Percentiles rank a stretch among this genome's conserved stretches.
Evolutionary conservation across 768 basidiomycete species (phyloP).

Genomic region (Collybiopsis confluens): DNA sequence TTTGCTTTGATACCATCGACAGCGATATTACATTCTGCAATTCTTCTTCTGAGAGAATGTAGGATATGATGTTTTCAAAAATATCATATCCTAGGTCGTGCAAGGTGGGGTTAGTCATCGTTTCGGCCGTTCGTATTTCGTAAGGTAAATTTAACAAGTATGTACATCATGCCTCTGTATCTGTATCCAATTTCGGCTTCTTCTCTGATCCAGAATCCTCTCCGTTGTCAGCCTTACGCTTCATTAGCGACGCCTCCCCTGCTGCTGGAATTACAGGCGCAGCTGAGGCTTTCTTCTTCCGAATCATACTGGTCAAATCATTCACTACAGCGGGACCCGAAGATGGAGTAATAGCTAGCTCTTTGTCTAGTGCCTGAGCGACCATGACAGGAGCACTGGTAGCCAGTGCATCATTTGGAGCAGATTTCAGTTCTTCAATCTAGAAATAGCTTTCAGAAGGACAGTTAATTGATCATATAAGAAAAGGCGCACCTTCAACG

Average conservation of each 20-base stretch:
- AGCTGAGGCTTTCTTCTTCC: conserved; percentile 72
- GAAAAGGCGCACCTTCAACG: conserved; percentile 59
- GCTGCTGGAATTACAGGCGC: conserved; percentile 18
- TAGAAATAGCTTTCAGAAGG: conserved; percentile 22
- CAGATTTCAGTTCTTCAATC: conserved; percentile 89
- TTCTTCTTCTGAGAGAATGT: neutral
- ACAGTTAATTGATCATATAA: neutral
- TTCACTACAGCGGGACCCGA: conserved; percentile 51
- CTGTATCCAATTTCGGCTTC: conserved; percentile 53
- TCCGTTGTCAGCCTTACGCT: conserved; percentile 71
- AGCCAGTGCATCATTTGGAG: conserved; percentile 55
- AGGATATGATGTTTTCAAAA: neutral
- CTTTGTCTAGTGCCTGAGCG: conserved; percentile 67
- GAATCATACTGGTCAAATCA: conserved; percentile 80
- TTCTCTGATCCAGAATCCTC: conserved; percentile 51
- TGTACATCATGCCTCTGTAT: too few species aligned
- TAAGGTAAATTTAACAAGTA: too few species aligned
- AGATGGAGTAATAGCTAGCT: conserved; percentile 47
- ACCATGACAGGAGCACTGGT: conserved; percentile 66
- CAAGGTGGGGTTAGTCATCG: neutral
- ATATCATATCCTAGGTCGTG: conserved; percentile 1
- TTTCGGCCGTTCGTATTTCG: too few species aligned
- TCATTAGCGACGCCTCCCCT: conserved; percentile 29
- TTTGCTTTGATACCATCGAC: neutral
- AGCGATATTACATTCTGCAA: neutral